Base-by-base conservation (phyloP, 192 early-diverging fungal species). In the Chytriomyces hyalinus region DNA sequence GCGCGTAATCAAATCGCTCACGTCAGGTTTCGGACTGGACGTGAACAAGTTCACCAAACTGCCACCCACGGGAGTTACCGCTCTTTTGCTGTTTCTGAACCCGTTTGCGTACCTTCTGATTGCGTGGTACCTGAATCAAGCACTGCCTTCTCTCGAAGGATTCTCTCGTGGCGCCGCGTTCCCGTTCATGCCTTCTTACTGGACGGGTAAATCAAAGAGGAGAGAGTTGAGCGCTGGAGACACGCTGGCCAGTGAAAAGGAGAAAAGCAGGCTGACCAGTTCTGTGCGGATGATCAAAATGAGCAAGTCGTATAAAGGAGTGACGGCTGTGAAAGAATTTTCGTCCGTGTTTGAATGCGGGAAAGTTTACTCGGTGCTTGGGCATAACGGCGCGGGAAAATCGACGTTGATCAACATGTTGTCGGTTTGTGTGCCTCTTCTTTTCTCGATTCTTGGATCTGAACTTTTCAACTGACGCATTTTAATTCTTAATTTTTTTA, bases 341-440 rank as follows among this genome's bases (percentile, higher is more conserved):
- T 78, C 77, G 15, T 28, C 20, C 48, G 70, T 73, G 22, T 73
- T 78, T 46, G 70, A 78, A n/a, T 20, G 17, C 3, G 77, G 77
- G 2, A 71, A 73, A 26, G 70, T 78, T 2, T 73, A 83, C 79
- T 82, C 72, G 8, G 73, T 92, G 44, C 79, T 92, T 6, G 91
- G 92, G 0, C 85, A 78, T n/a, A 92, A 91, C 73, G 88, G 91
- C 17, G 90, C 91, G 48, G 91, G 92, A 45, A 92, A 92, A 76
- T 86, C 87, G 22, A 88, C 91, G 0, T 83, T 89, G 49, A 92
- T 93, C 71, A 85, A 87, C 76, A 92, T 92, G 78, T 83, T 93
- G 17, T 89, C 90, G 10, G 88, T 92, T 17, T 46, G 26, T 43
- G 22, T 65, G 15, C 22, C n/a, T n/a, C n/a, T n/a, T n/a, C n/a